These are phyloP conservation scores for Metschnikowia corniflorae DNA, from an alignment of 805 yeast genomes.

Conservation along the genomic window DNA sequence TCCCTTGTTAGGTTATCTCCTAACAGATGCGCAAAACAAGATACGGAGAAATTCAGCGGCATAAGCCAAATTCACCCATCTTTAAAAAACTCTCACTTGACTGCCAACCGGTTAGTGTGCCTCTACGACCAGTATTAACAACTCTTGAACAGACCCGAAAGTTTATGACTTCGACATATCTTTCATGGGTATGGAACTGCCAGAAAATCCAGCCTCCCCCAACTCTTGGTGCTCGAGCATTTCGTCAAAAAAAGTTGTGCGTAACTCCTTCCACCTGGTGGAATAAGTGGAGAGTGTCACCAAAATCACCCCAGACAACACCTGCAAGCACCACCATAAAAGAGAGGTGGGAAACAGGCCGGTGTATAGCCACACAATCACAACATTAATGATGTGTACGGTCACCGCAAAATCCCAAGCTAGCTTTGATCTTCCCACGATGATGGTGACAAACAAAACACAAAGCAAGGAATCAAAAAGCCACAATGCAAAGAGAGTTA, in stretches of 20 bases:
- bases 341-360: constrained; percentile 65
- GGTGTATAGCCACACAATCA: constrained; percentile 64
- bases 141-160: too few species aligned
- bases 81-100: too few species aligned
- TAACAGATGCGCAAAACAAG: too few species aligned
- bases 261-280: constrained; percentile 85
- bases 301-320: constrained; percentile 61
- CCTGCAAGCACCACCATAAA: constrained; percentile 84
- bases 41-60: too few species aligned
- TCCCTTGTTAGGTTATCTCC: too few species aligned
- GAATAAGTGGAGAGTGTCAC: constrained; percentile 85
- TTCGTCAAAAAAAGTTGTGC: constrained; percentile 87
- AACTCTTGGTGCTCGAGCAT: constrained; percentile 47
- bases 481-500: constrained; percentile 75
- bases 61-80: too few species aligned
- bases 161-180: too few species aligned
- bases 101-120: too few species aligned
- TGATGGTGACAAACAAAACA: constrained; percentile 76
- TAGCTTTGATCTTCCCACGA: constrained; percentile 88
- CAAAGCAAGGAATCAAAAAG: constrained; percentile 76
- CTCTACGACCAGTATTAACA: too few species aligned
- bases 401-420: constrained; percentile 98
- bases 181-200: constrained; percentile 2
- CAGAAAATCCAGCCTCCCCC: constrained; percentile 3
- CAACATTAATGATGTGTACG: constrained; percentile 73